phyloP scores from a whole-genome alignment of 2,329 filamentous ascomycete species.

The Pyrenophora tritici-repentis region DNA sequence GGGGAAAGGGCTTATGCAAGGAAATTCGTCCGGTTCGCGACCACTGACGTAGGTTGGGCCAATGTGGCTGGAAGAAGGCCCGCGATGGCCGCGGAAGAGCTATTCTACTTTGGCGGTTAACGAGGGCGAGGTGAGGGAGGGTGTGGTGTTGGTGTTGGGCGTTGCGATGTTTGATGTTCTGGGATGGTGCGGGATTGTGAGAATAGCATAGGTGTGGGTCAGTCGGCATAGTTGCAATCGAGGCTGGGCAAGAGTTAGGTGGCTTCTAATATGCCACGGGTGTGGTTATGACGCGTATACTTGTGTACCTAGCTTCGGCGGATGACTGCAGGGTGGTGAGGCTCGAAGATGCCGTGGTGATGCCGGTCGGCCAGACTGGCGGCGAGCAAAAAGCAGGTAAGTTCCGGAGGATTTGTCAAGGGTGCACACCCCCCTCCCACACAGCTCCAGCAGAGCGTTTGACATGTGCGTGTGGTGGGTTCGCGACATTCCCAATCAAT shows the following conservation, averaged over 20 bases:
- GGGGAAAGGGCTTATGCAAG: constrained; percentile 2
- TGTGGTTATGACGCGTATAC: constrained; percentile 1
- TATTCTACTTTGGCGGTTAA: too few relatives aligned
- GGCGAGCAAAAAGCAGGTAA: constrained; percentile 3
- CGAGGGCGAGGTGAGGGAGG: too few relatives aligned
- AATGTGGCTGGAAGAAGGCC: not conserved
- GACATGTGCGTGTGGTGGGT: constrained; percentile 14
- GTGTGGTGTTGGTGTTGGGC: too few relatives aligned
- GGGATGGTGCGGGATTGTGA: constrained; percentile 1
- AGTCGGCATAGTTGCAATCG: not conserved
- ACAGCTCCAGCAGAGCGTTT: constrained; percentile 8
- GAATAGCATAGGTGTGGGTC: constrained; percentile 1
- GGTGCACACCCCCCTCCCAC: not conserved
- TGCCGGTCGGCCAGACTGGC: constrained; percentile 1
- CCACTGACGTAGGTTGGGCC: not conserved
- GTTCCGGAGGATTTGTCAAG: constrained; percentile 5
- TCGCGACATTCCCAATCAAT: constrained; percentile 6
- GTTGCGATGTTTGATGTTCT: not conserved
- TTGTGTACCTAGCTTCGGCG: not conserved
- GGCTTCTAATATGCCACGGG: not conserved
- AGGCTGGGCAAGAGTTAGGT: not conserved
- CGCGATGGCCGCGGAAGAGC: not conserved
- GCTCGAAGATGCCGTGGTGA: not conserved
- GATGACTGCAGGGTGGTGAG: constrained; percentile 2
- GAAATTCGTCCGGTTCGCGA: not conserved